Evolutionary conservation across 1,284 basidiomycete species (phyloP), one percentile per base, ranked within the genome.

Genomic region (Ustilago crameri): DNA sequence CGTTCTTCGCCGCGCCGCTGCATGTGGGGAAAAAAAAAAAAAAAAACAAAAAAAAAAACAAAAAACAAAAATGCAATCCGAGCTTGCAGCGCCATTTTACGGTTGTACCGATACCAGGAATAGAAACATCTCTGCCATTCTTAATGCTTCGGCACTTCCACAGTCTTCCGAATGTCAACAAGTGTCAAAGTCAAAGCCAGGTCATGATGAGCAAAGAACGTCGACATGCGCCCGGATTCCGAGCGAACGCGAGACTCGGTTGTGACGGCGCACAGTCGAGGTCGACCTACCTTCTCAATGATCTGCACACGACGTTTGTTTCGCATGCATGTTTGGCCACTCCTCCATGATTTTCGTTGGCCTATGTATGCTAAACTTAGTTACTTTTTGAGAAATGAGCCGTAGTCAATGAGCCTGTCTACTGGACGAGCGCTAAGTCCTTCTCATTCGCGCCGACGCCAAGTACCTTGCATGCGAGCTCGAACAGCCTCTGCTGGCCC

Each of bases 401-500:
- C 30, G 7, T 30, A 5, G 30, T 30, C 30, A 7, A 30, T 12
- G 30, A 30, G 30, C 5, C 5, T 30, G 30, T 30, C 12, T 42
- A 73, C 41, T 60, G 70, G 42, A 63, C 30, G 18, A 75, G 46
- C 0, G 69, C 68, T 14, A 66, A 55, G 51, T 79, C 77, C 43
- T 67, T 66, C 27, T 79, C 75, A 40, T 79, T 79, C 18, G 72
- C 67, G 5, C 74, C 76, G 2, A 74, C 64, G 5, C 76, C 78
- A 9, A 80, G 49, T 17, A 70, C 60, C 54, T 86, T 84, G 82
- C 90, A 62, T 2, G 70, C 75, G 12, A 80, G 42, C 45, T 63
- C 66, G 18, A 91, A 90, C 91, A 92, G 93, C 44, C 84, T 83
- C 41, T 86, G 76, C 74, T 91, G 90, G 0, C 86, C 85, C 56